A percentile compares a stretch with the other conserved stretches of the same genome.
These are phyloP conservation scores for Chlorella sp. DNA, from an alignment of 139 green algal species.

Conservation along the genomic window DNA sequence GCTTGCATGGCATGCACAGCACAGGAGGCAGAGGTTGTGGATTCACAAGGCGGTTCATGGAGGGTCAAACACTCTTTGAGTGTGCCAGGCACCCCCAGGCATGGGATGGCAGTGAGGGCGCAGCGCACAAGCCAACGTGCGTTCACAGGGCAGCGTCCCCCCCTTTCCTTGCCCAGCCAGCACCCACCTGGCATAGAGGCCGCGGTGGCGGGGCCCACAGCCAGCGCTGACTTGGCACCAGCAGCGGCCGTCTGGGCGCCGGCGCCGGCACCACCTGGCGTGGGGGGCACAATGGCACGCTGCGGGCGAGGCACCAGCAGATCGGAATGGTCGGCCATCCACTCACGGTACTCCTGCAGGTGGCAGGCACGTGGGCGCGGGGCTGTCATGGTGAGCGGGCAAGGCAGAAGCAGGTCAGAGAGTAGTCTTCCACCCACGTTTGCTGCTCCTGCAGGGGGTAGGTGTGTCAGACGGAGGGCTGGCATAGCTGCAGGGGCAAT, in stretches of 20 bases:
- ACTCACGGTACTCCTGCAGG: constrained; percentile 35
- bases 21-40: too few species aligned
- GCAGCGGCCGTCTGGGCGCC: background rate
- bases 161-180: too few species aligned
- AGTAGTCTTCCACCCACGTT: background rate
- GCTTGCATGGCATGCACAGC: too few species aligned
- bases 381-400: background rate
- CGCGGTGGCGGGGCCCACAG: constrained; percentile 3
- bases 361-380: too few species aligned
- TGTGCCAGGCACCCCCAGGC: too few species aligned
- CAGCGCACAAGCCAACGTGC: too few species aligned
- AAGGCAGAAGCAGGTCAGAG: background rate
- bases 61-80: too few species aligned
- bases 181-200: background rate
- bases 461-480: too few species aligned
- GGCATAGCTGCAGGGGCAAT: too few species aligned
- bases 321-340: constrained; percentile 26
- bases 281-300: background rate
- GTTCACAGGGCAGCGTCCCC: too few species aligned
- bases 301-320: constrained; percentile 19
- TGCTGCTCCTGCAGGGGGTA: background rate
- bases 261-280: background rate
- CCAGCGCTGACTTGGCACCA: background rate
- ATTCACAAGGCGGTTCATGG: too few species aligned
- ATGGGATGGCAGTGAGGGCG: too few species aligned